These are phyloP conservation scores for Colletotrichum kahawae DNA, from an alignment of 2,329 filamentous ascomycete genomes.

Conservation along the genomic window DNA sequence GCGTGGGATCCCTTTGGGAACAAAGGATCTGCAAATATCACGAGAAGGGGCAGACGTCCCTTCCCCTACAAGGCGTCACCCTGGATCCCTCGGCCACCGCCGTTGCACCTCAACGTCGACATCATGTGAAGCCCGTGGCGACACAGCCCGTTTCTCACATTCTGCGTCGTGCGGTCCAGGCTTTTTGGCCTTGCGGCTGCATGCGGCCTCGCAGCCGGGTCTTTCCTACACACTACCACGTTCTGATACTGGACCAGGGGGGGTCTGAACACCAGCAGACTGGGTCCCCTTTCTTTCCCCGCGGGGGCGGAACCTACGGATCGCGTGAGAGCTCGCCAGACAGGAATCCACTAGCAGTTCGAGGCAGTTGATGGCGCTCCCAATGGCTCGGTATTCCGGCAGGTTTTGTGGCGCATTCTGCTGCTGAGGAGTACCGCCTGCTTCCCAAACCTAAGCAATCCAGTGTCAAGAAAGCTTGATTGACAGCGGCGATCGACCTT, in stretches of 20 bases:
- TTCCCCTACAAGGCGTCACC: neutral
- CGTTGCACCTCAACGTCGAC: neutral
- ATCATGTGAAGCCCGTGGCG: neutral
- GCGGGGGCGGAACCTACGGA: neutral
- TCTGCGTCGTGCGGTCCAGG: neutral
- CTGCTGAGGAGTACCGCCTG: neutral
- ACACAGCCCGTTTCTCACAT: constrained; percentile 7
- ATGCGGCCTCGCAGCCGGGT: neutral
- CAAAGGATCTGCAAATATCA: neutral
- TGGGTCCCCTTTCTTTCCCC: neutral
- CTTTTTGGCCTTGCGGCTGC: neutral
- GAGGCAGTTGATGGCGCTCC: neutral
- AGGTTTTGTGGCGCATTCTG: neutral
- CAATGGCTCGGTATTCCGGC: neutral
- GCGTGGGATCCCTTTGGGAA: neutral
- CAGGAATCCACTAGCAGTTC: neutral
- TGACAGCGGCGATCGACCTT: neutral
- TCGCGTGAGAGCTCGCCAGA: neutral
- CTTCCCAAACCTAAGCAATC: neutral
- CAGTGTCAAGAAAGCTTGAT: neutral
- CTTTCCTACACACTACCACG: constrained; percentile 3
- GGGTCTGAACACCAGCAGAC: constrained; percentile 3
- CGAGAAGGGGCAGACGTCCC: neutral
- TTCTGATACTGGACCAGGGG: constrained; percentile 1
- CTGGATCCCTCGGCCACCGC: neutral